A percentile compares a stretch with the other conserved stretches of the same genome.
These are phyloP conservation scores for Pythium sukuiense DNA, from an alignment of 352 stramenopile genomes.

Conservation along the genomic window DNA sequence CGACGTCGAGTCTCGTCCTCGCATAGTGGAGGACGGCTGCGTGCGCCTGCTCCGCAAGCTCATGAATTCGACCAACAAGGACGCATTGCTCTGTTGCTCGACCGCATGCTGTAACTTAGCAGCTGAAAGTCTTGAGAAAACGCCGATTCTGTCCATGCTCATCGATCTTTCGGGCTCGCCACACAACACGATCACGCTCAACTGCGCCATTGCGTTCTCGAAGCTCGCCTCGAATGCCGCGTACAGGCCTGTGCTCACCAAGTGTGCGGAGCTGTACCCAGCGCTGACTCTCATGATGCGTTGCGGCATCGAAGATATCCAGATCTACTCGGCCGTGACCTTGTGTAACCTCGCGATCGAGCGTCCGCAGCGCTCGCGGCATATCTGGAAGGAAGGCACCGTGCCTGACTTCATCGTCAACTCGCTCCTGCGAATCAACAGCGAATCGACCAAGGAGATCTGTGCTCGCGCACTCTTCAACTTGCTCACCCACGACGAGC, in stretches of 20 bases:
- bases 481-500: slow-evolving; percentile 79
- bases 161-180: slow-evolving; percentile 71
- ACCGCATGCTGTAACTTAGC: slow-evolving; percentile 80
- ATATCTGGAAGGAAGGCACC: slow-evolving; percentile 87
- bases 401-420: slow-evolving; percentile 90
- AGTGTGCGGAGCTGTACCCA: slow-evolving; percentile 70
- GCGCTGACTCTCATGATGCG: slow-evolving; percentile 88
- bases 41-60: slow-evolving; percentile 68
- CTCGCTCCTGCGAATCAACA: slow-evolving; percentile 87
- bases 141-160: slow-evolving; percentile 70
- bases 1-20: slow-evolving; percentile 50
- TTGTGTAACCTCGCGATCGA: slow-evolving; percentile 86
- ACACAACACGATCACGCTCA: slow-evolving; percentile 66
- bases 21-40: slow-evolving; percentile 66
- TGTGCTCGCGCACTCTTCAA: slow-evolving; percentile 86
- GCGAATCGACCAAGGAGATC: slow-evolving; percentile 87
- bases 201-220: slow-evolving; percentile 76
- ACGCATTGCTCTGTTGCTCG: slow-evolving; percentile 68
- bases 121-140: slow-evolving; percentile 65
- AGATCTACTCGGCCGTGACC: slow-evolving; percentile 87
- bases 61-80: slow-evolving; percentile 57
- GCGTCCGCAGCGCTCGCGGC: slow-evolving; percentile 48
- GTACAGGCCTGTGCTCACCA: slow-evolving; percentile 58
- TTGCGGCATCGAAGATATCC: slow-evolving; percentile 83
- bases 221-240: slow-evolving; percentile 65